Evolutionary conservation across 441 rosid species (phyloP), one percentile per base, ranked within the genome.

Genomic region (Omphalea diandra): DNA sequence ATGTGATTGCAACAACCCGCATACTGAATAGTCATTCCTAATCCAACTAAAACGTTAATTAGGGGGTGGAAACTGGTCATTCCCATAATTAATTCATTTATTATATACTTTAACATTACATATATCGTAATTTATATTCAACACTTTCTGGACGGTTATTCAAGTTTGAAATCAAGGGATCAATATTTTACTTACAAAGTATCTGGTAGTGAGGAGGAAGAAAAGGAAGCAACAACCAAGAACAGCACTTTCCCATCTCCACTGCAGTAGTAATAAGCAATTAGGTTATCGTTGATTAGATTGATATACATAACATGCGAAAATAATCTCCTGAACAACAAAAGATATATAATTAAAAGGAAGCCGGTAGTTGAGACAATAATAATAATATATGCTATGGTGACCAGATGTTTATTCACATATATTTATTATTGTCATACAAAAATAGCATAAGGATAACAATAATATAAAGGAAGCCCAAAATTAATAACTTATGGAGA

Each of bases 181-280:
- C n/a, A n/a, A n/a, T n/a, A n/a, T n/a, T n/a, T 20, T 49, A 77
- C 95, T 85, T 82, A 91, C 98, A 38, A 91, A 83, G 74, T 77
- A 84, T 86, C 72, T 83, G 32, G 97, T 83, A 74, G 75, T 59
- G 33, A 91, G 85, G 65, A 94, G 97, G 78, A 90, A 94, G 85
- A 91, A 82, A 53, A 94, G 91, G 79, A 94, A 94, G 81, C 90
- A 75, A 74, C 82, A 78, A 5, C 97, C 97, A 73, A 94, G 75
- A 29, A 91, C 86, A 0, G 83, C 91, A 80, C 97, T 91, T 81
- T 94, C 97, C 98, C 97, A 94, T 84, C 96, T 80, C 97, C 98
- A 94, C 98, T 94, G 87, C 78, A 66, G n/a, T n/a, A n/a, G n/a
- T n/a, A n/a, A 76, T 27, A 46, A 77, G 7, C 12, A 7, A 24